Evolutionary conservation across 2,329 filamentous ascomycete species (phyloP).

Genomic region (Sordariomycetes sp.): DNA sequence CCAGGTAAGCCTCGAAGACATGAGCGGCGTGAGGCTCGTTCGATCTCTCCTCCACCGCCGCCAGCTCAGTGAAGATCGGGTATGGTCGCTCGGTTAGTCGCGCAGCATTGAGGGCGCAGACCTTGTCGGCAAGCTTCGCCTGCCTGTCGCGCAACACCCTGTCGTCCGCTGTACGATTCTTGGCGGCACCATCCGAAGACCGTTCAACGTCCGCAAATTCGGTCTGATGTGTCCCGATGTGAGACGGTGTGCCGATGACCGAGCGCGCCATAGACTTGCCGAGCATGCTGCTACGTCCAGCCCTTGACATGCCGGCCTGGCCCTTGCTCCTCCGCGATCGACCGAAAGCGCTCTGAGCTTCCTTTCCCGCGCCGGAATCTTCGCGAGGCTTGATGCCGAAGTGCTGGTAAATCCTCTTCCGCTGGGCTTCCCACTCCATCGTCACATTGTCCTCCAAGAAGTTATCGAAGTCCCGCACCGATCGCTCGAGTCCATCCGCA

Average conservation of each 20-base stretch:
- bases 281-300: conserved; percentile 40
- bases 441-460: conserved; percentile 93
- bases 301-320: conserved; percentile 40
- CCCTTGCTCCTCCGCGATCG: conserved; percentile 44
- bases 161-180: conserved; percentile 42
- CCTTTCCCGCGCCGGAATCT: conserved; percentile 26
- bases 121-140: conserved; percentile 66
- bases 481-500: conserved; percentile 79
- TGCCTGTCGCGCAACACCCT: conserved; percentile 79
- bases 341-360: conserved; percentile 49
- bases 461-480: conserved; percentile 82
- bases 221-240: conserved; percentile 53
- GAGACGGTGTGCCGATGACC: conserved; percentile 73
- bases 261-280: conserved; percentile 68
- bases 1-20: conserved; percentile 73
- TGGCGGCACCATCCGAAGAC: conserved; percentile 15
- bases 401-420: conserved; percentile 88
- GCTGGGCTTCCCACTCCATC: conserved; percentile 91
- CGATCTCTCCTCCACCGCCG: conserved; percentile 60
- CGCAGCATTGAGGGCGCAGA: conserved; percentile 68
- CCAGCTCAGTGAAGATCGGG: conserved; percentile 68
- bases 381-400: conserved; percentile 72
- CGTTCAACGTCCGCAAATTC: conserved; percentile 63
- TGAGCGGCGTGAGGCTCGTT: conserved; percentile 65
- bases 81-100: conserved; percentile 59